phyloP scores from a whole-genome alignment of 2,329 filamentous ascomycete species.

The Malbranchea cinnamomea region DNA sequence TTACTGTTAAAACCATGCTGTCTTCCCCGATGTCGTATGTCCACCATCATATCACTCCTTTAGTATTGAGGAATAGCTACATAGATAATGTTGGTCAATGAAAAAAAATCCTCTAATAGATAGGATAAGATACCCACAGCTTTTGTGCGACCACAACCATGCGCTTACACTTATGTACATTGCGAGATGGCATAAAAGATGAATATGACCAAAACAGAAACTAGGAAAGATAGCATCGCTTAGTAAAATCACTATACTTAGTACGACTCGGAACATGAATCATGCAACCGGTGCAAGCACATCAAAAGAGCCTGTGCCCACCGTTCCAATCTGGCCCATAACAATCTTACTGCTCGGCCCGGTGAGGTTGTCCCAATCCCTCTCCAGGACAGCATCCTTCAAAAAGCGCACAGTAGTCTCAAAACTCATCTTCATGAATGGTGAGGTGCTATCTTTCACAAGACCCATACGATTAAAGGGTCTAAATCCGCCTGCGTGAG shows the following conservation, averaged over 20 bases:
- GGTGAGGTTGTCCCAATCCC: slow-evolving; percentile 75
- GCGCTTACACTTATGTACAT: too few relatives aligned
- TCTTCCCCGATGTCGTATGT: too few relatives aligned
- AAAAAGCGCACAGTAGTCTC: slow-evolving; percentile 93
- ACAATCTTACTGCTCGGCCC: slow-evolving; percentile 82
- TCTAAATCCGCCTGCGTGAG: slow-evolving; percentile 73
- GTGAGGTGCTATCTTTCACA: slow-evolving; percentile 61
- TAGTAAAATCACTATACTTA: slow-evolving; percentile 4
- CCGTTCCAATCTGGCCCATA: slow-evolving; percentile 63
- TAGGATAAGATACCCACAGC: too few relatives aligned
- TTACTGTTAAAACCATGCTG: too few relatives aligned
- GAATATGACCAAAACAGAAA: slow-evolving; percentile 6
- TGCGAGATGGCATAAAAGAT: too few relatives aligned
- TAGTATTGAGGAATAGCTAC: too few relatives aligned
- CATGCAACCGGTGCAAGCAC: slow-evolving; percentile 46
- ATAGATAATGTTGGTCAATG: too few relatives aligned
- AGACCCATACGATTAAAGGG: slow-evolving; percentile 88
- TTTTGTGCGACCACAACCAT: too few relatives aligned
- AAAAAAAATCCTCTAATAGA: too few relatives aligned
- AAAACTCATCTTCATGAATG: slow-evolving; percentile 98
- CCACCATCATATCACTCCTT: too few relatives aligned
- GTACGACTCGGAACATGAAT: slow-evolving; percentile 1
- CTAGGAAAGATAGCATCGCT: slow-evolving; percentile 9
- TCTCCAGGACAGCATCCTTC: slow-evolving; percentile 78
- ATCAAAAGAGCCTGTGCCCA: slow-evolving; percentile 87